phyloP scores from a whole-genome alignment of 805 yeast species.

The Wickerhamiella siamensis region DNA sequence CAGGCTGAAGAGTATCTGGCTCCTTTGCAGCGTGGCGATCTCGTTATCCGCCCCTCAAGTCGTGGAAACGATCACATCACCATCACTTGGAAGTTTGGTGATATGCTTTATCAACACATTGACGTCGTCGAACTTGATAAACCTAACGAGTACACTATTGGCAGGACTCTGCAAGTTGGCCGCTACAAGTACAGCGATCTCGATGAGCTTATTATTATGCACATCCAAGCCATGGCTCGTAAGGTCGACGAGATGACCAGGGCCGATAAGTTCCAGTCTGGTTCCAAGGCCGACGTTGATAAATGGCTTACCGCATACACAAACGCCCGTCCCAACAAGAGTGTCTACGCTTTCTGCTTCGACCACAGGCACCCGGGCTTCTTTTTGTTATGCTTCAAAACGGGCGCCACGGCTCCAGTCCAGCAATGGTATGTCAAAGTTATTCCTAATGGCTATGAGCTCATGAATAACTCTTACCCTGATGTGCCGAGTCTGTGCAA shows the following conservation, averaged over 20 bases:
- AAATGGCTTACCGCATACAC: slow-evolving; percentile 82
- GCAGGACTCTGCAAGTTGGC: slow-evolving; percentile 51
- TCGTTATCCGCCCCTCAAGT: slow-evolving; percentile 89
- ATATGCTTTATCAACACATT: slow-evolving; percentile 78
- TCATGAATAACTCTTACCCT: slow-evolving; percentile 74
- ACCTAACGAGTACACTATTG: slow-evolving; percentile 47
- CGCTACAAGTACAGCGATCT: slow-evolving; percentile 62
- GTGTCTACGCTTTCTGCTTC: slow-evolving; percentile 80
- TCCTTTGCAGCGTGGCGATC: slow-evolving; percentile 76
- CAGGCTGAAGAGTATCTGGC: slow-evolving; percentile 94
- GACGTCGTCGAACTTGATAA: slow-evolving; percentile 66
- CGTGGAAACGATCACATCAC: slow-evolving; percentile 79
- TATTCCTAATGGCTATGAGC: slow-evolving; percentile 72
- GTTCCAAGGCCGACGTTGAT: slow-evolving; percentile 63
- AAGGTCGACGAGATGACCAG: slow-evolving; percentile 72
- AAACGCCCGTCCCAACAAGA: slow-evolving; percentile 77
- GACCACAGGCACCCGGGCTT: slow-evolving; percentile 92
- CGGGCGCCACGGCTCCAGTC: slow-evolving; percentile 34
- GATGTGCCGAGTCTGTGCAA: slow-evolving; percentile 79
- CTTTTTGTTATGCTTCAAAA: slow-evolving; percentile 75
- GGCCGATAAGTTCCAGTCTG: slow-evolving; percentile 78
- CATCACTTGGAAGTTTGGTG: slow-evolving; percentile 92
- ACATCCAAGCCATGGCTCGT: slow-evolving; percentile 68
- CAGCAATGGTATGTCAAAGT: slow-evolving; percentile 83
- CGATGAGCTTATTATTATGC: slow-evolving; percentile 83